Base-by-base conservation (phyloP, 768 basidiomycete genomes). In the Psilocybe cubensis region DNA sequence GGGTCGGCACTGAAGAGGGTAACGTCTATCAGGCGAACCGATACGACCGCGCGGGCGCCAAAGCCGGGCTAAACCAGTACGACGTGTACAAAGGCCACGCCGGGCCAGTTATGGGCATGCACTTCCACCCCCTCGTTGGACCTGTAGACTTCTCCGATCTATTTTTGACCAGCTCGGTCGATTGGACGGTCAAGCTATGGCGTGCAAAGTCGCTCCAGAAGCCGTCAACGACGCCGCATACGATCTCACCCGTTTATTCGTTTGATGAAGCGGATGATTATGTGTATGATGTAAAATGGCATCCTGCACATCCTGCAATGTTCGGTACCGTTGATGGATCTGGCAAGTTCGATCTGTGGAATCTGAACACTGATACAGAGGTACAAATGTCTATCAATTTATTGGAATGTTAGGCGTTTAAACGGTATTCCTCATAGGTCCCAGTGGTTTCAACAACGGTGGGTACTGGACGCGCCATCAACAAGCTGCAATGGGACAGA, bases 151-250 rank as follows among this genome's bases (percentile, higher is more conserved):
- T 98, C 72, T 92, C 89, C 3, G 97, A 99, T 71, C 74, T 98
- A 58, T 98, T 98, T 80, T 75, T 99, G 59, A 94, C 93, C 17
- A 83, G 88, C 61, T 93, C 92, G 11, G 95, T 93, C 31, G 97
- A 99, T 71, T 99, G 97, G 97, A 98, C 96, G 8, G 91, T 97
- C 66, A 98, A 98, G 73, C 77, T 99, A 2, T 99, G 97, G 97
- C 81, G 94, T 38, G 83, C 92, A 7, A 92, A 87, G 73, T 85
- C 84, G 9, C 74, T 89, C 31, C 79, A 88, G 43, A 92, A 92
- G 72, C 84, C 91, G 5, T 87, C 88, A 6, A 86, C 87, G 38
- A 67, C 76, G 0, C 76, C 77, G 18, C 82, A 85, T 62, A 70
- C 73, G 17, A 79, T 96, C 18, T 46, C 84, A 0, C 92, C 96